Evolutionary conservation across 441 rosid species (phyloP).

Genomic region (Mallotus repandus): DNA sequence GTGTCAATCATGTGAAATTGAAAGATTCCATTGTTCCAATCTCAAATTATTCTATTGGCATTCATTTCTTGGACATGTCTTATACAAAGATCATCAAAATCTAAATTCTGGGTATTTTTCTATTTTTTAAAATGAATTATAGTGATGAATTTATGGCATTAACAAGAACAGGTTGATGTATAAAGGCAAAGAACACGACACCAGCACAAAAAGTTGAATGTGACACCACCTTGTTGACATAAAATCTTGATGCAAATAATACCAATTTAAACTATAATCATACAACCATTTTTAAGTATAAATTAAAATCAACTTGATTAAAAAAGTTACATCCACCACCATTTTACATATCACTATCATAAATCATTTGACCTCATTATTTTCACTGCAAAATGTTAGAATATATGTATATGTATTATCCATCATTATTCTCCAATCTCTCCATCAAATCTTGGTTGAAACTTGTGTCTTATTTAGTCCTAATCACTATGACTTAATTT

Average conservation of each 20-base stretch:
- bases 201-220: neutral
- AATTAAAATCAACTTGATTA: no score
- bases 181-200: neutral
- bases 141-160: neutral
- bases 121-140: no score
- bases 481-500: neutral
- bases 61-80: no score
- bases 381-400: neutral
- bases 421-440: neutral
- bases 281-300: no score
- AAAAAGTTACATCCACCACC: neutral
- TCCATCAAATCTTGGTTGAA: slow-evolving; percentile 10
- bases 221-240: neutral
- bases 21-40: neutral
- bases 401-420: neutral
- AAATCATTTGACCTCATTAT: neutral
- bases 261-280: no score
- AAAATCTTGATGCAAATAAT: neutral
- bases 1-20: neutral
- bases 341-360: neutral
- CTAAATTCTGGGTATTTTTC: no score
- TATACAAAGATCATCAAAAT: no score
- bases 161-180: neutral
- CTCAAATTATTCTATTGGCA: neutral
- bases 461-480: slow-evolving; percentile 5